A percentile compares a stretch with the other conserved stretches of the same genome.
These are phyloP conservation scores for Globisporangium takayamanum DNA, from an alignment of 352 stramenopile genomes.

Conservation along the genomic window DNA sequence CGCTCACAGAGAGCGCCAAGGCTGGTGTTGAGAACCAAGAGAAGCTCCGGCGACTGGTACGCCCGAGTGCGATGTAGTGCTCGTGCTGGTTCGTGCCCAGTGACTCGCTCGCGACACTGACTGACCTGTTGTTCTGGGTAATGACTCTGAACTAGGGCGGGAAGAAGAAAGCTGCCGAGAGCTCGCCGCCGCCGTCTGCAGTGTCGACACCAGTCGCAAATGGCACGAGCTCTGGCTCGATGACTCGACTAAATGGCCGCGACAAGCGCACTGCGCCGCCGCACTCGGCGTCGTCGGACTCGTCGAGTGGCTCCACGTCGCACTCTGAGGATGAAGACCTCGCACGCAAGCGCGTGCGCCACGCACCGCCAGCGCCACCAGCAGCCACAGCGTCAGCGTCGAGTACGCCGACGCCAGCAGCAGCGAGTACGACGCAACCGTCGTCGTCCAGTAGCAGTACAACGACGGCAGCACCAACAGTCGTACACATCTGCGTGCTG, in stretches of 20 bases:
- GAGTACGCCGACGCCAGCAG: not conserved
- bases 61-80: not conserved
- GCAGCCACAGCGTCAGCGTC: not conserved
- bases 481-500: slow-evolving; percentile 54
- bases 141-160: not conserved
- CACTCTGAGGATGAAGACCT: slow-evolving; percentile 5
- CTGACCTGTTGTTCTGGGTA: not conserved
- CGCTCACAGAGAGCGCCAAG: slow-evolving; percentile 65
- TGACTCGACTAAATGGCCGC: not conserved
- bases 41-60: slow-evolving; percentile 46
- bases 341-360: slow-evolving; percentile 4
- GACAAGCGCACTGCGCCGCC: not conserved
- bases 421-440: not conserved
- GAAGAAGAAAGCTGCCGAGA: slow-evolving; percentile 11
- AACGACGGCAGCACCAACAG: not conserved
- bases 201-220: no score
- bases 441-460: not conserved
- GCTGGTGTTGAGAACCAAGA: slow-evolving; percentile 66
- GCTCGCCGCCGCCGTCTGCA: not conserved
- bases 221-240: no score
- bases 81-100: not conserved
- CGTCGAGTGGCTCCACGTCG: slow-evolving; percentile 10
- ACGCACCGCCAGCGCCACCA: not conserved
- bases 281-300: not conserved
- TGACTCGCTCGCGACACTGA: not conserved